Base-by-base conservation (phyloP, 2,329 filamentous ascomycete genomes). In the Huntiella savannae region DNA sequence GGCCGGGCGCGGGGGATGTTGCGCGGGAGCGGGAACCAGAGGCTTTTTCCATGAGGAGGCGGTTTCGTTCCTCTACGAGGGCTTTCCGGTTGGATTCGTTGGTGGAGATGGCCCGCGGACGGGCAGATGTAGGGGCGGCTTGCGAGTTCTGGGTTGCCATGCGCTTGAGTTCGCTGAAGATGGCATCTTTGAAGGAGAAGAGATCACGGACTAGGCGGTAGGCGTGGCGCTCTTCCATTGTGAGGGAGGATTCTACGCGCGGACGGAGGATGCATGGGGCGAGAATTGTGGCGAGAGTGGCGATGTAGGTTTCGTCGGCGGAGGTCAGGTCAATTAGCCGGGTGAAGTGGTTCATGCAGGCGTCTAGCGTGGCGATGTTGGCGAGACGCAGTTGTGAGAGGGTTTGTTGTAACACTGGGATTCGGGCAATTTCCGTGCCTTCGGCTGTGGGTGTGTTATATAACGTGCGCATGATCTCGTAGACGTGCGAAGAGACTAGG, bases 311-410 rank as follows among this genome's bases (percentile, higher is more conserved):
- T 58, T 98, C 91, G 54, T 94, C 88, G 32, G 91, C 91, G 11
- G 88, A 96, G 2, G 91, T 98, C 52, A 98, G 71, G 60, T 98
- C 91, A 58, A 98, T 92, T 50, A 98, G 69, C 50, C 91, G 82
- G 35, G 88, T 95, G 60, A 98, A 96, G 63, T 98, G 91, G 53
- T 93, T 96, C 71, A 92, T 93, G 59, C 94, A 82, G 36, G 91
- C 91, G 61, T 98, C 91, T 50, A 98, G 76, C n/a, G 91, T 96
- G 41, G 91, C 91, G 61, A 98, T 98, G 61, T 98, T 98, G 53
- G 91, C 86, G 48, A 98, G 77, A 51, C 88, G 82, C 48, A 98
- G 75, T 60, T 96, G 87, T 35, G 87, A 88, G 47, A 98, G 78
- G 0, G 91, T 96, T 55, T 91, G 93, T 62, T 98, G 91, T 33